Base-by-base conservation (phyloP, 345 rosid genomes). In the Noccaea bulbosa region DNA sequence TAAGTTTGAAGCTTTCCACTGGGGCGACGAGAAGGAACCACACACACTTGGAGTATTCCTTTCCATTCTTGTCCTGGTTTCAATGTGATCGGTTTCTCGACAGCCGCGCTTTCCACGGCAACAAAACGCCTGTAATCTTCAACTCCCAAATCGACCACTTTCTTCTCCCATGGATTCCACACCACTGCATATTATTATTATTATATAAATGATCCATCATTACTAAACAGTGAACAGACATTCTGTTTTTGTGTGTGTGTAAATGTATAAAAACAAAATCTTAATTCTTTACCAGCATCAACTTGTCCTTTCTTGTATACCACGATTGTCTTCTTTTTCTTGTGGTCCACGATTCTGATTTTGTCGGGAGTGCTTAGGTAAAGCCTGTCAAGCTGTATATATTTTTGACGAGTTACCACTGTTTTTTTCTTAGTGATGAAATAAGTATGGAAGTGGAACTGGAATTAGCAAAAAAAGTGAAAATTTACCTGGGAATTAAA, bases 141-240 rank as follows among this genome's bases (percentile, higher is more conserved):
- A 77, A 86, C 98, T 33, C 92, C 98, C 65, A 91, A 84, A 57
- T 91, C 99, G 4, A 80, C 73, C 65, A 94, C 85, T 37, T 83
- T 94, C 83, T 83, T 91, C 54, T 89, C 98, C 99, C 98, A 89
- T 15, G 99, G 98, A 81, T 91, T 94, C 99, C 98, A 94, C 51
- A 89, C 93, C 68, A 91, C 98, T 93, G 80, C 81, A 78, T 5
- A 20, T 66, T 57, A 30, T 73, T 4, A 55, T 53, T n/a, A 11
- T 62, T 41, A 62, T 41, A 62, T 0, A 14, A 71, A n/a, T 53
- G 11, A 65, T 56, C 52, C 38, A 73, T 35, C 30, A 50, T 57
- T 48, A 47, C 41, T 47, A 5, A 8, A 46, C 30, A 27, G 4
- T 27, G 30, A 4, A 27, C 30, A 35, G n/a, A 34, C 51, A 64